These are phyloP conservation scores for Neonothopanus nambi DNA, from an alignment of 1,284 basidiomycete genomes.

Conservation along the genomic window DNA sequence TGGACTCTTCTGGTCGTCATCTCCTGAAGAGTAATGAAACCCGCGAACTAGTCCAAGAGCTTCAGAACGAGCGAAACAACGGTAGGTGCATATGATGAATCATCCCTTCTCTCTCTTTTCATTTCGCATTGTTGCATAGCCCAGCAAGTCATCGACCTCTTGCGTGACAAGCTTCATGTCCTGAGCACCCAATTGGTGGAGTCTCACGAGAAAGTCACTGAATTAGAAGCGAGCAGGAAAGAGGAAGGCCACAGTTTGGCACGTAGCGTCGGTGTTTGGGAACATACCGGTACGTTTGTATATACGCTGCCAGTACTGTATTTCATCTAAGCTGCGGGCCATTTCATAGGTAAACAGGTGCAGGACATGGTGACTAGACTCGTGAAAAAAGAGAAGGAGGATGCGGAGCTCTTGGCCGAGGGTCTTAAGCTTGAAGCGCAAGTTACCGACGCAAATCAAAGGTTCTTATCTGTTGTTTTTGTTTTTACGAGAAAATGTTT, in stretches of 20 bases:
- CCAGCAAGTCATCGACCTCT: slow-evolving; percentile 50
- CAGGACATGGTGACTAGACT: slow-evolving; percentile 29
- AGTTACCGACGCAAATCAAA: slow-evolving; percentile 22
- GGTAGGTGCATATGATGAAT: slow-evolving; percentile 23
- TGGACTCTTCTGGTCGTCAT: slow-evolving; percentile 30
- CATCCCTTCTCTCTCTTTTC: neutral
- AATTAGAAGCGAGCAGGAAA: slow-evolving; percentile 37
- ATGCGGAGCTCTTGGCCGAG: slow-evolving; percentile 26
- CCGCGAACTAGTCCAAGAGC: slow-evolving; percentile 36
- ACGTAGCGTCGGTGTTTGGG: slow-evolving; percentile 22
- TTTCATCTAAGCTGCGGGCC: neutral
- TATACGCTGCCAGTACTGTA: slow-evolving; percentile 8
- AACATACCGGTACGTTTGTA: slow-evolving; percentile 29
- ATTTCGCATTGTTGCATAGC: slow-evolving; percentile 31
- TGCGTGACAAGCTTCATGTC: slow-evolving; percentile 50
- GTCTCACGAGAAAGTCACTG: slow-evolving; percentile 34
- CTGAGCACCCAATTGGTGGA: slow-evolving; percentile 46
- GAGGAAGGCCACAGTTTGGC: slow-evolving; percentile 30
- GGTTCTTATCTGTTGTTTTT: slow-evolving; percentile 18
- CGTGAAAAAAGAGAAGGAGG: slow-evolving; percentile 31
- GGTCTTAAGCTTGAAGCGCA: slow-evolving; percentile 22
- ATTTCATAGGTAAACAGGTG: slow-evolving; percentile 27
- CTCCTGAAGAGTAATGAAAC: slow-evolving; percentile 28
- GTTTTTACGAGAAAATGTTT: neutral
- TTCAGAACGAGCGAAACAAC: slow-evolving; percentile 34